These are phyloP conservation scores for Microcera coccophila DNA, from an alignment of 2,329 filamentous ascomycete species.

Conservation along the genomic window DNA sequence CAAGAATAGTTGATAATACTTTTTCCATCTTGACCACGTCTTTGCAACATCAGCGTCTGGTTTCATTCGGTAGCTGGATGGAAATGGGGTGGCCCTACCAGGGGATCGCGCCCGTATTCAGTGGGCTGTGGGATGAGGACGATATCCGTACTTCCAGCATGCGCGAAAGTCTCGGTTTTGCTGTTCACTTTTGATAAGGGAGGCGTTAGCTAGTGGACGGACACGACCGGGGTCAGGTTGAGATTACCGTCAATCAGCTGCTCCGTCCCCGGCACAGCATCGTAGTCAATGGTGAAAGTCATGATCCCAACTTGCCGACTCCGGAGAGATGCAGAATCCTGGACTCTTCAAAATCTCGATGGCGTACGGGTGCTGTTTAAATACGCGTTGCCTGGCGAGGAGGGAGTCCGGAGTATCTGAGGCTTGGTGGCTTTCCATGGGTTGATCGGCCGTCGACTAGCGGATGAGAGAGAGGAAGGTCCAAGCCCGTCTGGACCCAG, in stretches of 20 bases:
- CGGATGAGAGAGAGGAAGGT: too few relatives aligned
- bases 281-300: conserved; percentile 1
- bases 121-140: conserved; percentile 3
- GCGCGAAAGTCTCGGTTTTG: background rate
- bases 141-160: conserved; percentile 1
- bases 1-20: conserved; percentile 4
- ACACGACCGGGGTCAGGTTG: too few relatives aligned
- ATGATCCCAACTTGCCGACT: too few relatives aligned
- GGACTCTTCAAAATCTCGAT: background rate
- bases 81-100: background rate
- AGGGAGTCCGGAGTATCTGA: too few relatives aligned
- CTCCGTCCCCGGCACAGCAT: conserved; percentile 3
- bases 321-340: too few relatives aligned
- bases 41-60: background rate
- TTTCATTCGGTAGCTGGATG: background rate
- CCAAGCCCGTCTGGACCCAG: too few relatives aligned
- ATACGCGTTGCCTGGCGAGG: too few relatives aligned
- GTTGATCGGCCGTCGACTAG: too few relatives aligned
- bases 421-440: too few relatives aligned
- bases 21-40: conserved; percentile 6
- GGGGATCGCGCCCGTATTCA: background rate
- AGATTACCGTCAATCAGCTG: conserved; percentile 1
- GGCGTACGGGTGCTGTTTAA: too few relatives aligned
- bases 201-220: background rate
- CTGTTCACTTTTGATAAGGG: background rate